Evolutionary conservation across 108 stramenopile species (phyloP).

Genomic region (Cylindrotheca closterium): DNA sequence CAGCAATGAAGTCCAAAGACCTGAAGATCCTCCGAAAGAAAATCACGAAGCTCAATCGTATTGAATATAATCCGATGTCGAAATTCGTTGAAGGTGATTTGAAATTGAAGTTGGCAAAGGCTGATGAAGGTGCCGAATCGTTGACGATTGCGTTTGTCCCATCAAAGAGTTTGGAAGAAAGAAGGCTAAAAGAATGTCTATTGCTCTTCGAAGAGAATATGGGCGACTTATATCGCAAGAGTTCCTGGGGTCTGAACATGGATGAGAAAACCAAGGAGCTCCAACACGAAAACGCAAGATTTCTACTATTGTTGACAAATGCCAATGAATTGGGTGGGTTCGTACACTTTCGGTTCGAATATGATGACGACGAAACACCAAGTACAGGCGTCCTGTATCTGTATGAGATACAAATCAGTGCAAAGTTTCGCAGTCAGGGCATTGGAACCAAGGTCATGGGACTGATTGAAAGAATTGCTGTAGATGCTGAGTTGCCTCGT

Average conservation of each 20-base stretch:
- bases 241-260: conserved; percentile 80
- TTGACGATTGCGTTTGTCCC: conserved; percentile 10
- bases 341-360: conserved; percentile 80
- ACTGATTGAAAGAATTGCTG: conserved; percentile 50
- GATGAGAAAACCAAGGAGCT: conserved; percentile 64
- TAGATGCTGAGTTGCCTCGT: conserved; percentile 41
- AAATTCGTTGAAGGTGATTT: neutral
- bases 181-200: conserved; percentile 23
- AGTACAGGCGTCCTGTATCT: conserved; percentile 45
- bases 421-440: conserved; percentile 48
- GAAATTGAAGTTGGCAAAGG: neutral
- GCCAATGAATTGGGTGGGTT: conserved; percentile 44
- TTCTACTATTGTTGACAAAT: conserved; percentile 38
- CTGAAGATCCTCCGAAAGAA: conserved; percentile 31
- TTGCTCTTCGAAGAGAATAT: conserved; percentile 74
- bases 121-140: neutral
- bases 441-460: conserved; percentile 67
- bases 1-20: conserved; percentile 33
- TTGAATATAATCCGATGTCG: conserved; percentile 18
- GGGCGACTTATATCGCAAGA: conserved; percentile 61
- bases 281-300: conserved; percentile 59
- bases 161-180: conserved; percentile 1
- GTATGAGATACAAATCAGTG: conserved; percentile 76
- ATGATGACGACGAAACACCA: conserved; percentile 65
- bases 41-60: conserved; percentile 9